Evolutionary conservation across 2,329 filamentous ascomycete genomes (phyloP), one percentile per base, ranked within the genome.

Genomic region (Sordariomycetes sp.): DNA sequence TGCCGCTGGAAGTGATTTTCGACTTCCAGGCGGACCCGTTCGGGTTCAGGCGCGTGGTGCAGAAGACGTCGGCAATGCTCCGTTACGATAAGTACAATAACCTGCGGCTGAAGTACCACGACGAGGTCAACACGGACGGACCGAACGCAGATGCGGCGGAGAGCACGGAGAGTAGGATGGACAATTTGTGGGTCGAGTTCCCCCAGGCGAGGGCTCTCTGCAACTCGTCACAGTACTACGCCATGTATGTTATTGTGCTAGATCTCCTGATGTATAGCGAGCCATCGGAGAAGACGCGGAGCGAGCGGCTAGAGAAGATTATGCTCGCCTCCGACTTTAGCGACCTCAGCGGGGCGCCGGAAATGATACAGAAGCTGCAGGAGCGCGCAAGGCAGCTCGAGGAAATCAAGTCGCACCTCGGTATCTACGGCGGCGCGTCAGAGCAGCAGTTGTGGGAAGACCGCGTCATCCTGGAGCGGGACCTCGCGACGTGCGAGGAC

Each of bases 241-340:
- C 94, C 4, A 85, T 99, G 77, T 99, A 99, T 67, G 90, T 99
- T 70, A 99, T 99, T 63, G 92, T 96, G 3, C 77, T 97, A 61
- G 94, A 99, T 71, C 79, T 99, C 50, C 77, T 99, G 55, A 85
- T 99, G 69, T 99, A 97, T 73, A 96, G 83, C 66, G 94, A 99
- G 69, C 94, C 94, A 2, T 74, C 95, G 53, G 94, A 99, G 70
- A 99, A 99, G 78, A 95, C 92, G n/a, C 84, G 95, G 59, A 96
- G 80, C 65, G 95, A 99, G 72, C 84, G 90, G 39, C 76, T 99
- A 17, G 94, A 99, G 70, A 97, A 96, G 77, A 99, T 99, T 64
- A 96, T 99, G 84, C 82, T 99, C 54, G 94, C 92, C 1, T 97
- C 94, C 0, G 94, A 99, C 70, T 99, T 99, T 67, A 99, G 92